Conservation (phyloP, 306 rosid genomes). For the Quercus cerris region DNA sequence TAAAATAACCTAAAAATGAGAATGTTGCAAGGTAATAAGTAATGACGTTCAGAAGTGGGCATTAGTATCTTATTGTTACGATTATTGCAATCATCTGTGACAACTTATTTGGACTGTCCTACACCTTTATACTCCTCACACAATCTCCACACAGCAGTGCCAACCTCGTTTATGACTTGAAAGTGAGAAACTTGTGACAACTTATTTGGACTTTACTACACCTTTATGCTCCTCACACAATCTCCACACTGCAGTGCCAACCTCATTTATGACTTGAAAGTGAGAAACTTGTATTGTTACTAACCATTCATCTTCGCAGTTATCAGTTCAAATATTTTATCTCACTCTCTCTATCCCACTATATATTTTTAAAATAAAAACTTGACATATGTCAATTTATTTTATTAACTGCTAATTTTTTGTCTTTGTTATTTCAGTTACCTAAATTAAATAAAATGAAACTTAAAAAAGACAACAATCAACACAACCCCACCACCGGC, state of each 20-base stretch:
- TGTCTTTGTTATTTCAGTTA: too few species aligned
- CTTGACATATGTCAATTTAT: too few species aligned
- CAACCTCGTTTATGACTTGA: neutral
- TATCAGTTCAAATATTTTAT: too few species aligned
- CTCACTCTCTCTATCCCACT: rapidly evolving
- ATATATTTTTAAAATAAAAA: too few species aligned
- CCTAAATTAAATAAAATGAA: too few species aligned
- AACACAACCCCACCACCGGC: too few species aligned
- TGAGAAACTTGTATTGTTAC: neutral
- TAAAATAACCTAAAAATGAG: neutral
- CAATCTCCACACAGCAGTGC: constrained; percentile 17
- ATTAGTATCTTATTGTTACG: neutral
- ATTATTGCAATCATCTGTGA: constrained; percentile 13
- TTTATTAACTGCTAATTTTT: too few species aligned
- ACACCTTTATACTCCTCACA: constrained; percentile 15
- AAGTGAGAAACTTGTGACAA: constrained; percentile 6
- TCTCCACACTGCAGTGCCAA: constrained; percentile 10
- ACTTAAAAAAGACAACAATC: too few species aligned
- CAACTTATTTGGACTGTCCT: constrained; percentile 8
- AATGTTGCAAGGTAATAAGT: neutral
- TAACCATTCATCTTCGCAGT: too few species aligned
- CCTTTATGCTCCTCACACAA: constrained; percentile 21
- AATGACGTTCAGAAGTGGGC: constrained; percentile 19
- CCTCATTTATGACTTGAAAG: constrained; percentile 1
- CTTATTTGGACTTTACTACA: neutral